Conservation (phyloP, 257 asterid species). For the Scutellaria galericulata region DNA sequence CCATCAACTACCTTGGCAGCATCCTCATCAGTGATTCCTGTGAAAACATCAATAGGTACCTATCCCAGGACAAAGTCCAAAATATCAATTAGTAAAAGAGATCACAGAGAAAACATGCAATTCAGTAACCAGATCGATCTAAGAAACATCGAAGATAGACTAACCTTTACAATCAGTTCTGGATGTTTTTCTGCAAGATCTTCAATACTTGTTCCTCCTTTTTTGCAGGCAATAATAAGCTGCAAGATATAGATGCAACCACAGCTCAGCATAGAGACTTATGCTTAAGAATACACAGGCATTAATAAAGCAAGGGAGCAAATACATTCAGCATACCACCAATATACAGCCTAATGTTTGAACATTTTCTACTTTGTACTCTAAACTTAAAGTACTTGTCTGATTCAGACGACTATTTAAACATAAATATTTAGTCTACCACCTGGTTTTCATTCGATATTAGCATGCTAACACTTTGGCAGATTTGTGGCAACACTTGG, state of each 20-base stretch:
- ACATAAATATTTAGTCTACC: conserved; percentile 1
- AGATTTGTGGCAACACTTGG: background rate
- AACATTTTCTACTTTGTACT: background rate
- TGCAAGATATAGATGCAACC: conserved; percentile 41
- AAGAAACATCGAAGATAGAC: conserved; percentile 5
- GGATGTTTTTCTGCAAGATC: conserved; percentile 98
- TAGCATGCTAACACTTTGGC: background rate
- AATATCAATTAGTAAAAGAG: conserved; percentile 5
- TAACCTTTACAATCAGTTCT: conserved; percentile 88
- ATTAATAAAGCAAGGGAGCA: background rate
- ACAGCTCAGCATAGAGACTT: conserved; percentile 12
- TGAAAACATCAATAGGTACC: conserved; percentile 94
- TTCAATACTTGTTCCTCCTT: conserved; percentile 99
- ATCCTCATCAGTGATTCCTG: conserved; percentile 95
- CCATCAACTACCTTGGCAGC: conserved; percentile 99
- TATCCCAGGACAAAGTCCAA: conserved; percentile 33
- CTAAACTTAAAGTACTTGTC: background rate
- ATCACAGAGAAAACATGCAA: background rate
- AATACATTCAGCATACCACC: background rate
- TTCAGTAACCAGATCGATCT: conserved; percentile 14
- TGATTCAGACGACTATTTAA: background rate
- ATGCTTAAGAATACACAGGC: background rate
- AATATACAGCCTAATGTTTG: background rate
- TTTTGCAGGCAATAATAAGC: conserved; percentile 92
- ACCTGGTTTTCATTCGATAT: background rate